phyloP scores from a whole-genome alignment of 768 basidiomycete species.

The Suillus cothurnatus region DNA sequence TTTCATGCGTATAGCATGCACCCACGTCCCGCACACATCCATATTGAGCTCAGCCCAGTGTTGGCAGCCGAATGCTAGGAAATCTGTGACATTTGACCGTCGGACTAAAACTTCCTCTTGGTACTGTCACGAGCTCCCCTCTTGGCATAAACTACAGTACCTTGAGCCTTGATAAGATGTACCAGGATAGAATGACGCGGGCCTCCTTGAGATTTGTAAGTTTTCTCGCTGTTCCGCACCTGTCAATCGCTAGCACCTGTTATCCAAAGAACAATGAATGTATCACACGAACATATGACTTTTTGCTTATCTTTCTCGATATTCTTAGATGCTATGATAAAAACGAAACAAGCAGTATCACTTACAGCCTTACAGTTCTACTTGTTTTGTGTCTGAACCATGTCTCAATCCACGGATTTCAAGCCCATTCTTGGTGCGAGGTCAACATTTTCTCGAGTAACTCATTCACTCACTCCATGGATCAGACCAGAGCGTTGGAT shows the following conservation, averaged over 20 bases:
- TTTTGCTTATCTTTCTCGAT: conserved; percentile 1
- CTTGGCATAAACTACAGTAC: neutral
- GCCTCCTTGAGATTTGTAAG: conserved; percentile 1
- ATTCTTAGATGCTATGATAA: conserved; percentile 1
- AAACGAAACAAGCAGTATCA: neutral
- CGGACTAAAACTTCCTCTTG: neutral
- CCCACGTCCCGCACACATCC: neutral
- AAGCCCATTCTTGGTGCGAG: conserved; percentile 40
- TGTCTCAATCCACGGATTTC: conserved; percentile 34
- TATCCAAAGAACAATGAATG: neutral
- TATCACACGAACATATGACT: conserved; percentile 6
- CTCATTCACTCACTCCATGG: neutral
- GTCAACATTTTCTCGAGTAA: neutral
- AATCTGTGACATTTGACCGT: neutral
- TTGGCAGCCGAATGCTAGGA: neutral
- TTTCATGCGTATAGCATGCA: neutral
- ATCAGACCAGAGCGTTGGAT: conserved; percentile 34
- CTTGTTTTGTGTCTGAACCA: neutral
- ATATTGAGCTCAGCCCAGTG: neutral
- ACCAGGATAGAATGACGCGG: neutral
- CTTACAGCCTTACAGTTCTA: too few species aligned
- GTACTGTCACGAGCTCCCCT: neutral
- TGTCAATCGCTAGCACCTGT: neutral
- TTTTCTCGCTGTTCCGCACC: neutral
- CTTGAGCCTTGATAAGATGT: neutral